These are phyloP conservation scores for Diaporthe ampelina DNA, from an alignment of 2,329 filamentous ascomycete genomes.

Conservation along the genomic window DNA sequence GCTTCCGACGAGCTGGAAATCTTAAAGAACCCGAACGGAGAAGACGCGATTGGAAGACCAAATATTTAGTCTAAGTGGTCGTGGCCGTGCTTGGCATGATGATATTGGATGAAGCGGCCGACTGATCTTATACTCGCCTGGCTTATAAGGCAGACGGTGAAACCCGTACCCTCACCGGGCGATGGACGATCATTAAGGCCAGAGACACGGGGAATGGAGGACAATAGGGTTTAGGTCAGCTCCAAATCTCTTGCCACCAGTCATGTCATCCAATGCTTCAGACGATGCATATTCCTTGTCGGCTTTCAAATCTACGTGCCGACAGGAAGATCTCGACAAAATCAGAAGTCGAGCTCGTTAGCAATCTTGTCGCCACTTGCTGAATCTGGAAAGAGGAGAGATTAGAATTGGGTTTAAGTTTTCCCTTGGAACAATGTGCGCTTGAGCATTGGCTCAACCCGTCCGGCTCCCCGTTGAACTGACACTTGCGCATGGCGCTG, in stretches of 20 bases:
- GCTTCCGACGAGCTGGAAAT: not conserved
- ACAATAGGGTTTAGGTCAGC: not conserved
- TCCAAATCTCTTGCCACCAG: not conserved
- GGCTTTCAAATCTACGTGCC: slow-evolving; percentile 2
- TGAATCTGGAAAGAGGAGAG: not conserved
- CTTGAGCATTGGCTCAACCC: not conserved
- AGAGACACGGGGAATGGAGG: not conserved
- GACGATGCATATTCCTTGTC: not conserved
- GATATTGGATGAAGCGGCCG: not conserved
- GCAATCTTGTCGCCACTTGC: slow-evolving; percentile 13
- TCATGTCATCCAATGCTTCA: not conserved
- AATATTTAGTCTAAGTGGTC: not conserved
- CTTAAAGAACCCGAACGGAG: not conserved
- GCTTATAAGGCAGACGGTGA: slow-evolving; percentile 4
- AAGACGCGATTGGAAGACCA: slow-evolving; percentile 4
- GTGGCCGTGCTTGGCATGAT: no score
- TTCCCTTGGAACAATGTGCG: slow-evolving; percentile 14
- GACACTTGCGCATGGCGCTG: not conserved
- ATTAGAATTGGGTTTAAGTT: slow-evolving; percentile 5
- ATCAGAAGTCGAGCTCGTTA: not conserved
- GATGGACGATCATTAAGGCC: not conserved
- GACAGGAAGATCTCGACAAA: not conserved
- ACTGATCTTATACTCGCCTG: not conserved
- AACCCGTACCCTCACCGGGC: not conserved
- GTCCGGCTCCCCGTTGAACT: not conserved